Evolutionary conservation across 140 eudicot species (phyloP), one percentile per base, ranked within the genome.

Genomic region (Anethum foeniculum): DNA sequence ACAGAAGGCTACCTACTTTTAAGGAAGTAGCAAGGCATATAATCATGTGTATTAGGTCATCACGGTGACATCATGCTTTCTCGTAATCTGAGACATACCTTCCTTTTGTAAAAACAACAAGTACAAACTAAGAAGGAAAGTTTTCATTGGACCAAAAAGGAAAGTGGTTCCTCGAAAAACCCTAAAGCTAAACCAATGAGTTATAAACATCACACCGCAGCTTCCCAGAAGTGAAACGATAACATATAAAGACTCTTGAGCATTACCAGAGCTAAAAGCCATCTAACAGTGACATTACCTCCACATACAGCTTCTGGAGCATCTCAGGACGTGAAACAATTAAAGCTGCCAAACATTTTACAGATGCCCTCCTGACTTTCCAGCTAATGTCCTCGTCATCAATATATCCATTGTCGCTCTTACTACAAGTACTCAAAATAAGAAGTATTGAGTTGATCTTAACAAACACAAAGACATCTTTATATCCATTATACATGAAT

Each of bases 281-380:
- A 28, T 65, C 8, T 27, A 10, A 56, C 72, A 12, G 32, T 65
- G 4, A 4, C 72, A 68, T 32, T 68, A 96, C 99, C 96, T 96
- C 96, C 71, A 83, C 89, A 77, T 93, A 96, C 11, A 96, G 83
- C 85, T 87, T 91, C 41, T 89, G 80, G 18, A 96, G 94, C 96
- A 96, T 91, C 91, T 96, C 99, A 28, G 98, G 96, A 46, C 98
- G 93, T 71, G 99, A 92, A 84, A 96, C 98, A 83, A 96, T 93
- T 71, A 93, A 83, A 27, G 93, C 97, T 64, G 99, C 88, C 71
- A 96, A 89, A 82, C 99, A 96, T 85, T 96, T 96, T 51, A 97
- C 98, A 80, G 99, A 90, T 82, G 99, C 98, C 86, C 99, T 91
- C 78, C 99, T 78, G 72, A 96, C 99, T 81, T 96, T 96, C 99